A percentile compares a stretch with the other conserved stretches of the same genome.
phyloP scores from a whole-genome alignment of 1,284 basidiomycete species.

The Papiliotrema fonsecae region DNA sequence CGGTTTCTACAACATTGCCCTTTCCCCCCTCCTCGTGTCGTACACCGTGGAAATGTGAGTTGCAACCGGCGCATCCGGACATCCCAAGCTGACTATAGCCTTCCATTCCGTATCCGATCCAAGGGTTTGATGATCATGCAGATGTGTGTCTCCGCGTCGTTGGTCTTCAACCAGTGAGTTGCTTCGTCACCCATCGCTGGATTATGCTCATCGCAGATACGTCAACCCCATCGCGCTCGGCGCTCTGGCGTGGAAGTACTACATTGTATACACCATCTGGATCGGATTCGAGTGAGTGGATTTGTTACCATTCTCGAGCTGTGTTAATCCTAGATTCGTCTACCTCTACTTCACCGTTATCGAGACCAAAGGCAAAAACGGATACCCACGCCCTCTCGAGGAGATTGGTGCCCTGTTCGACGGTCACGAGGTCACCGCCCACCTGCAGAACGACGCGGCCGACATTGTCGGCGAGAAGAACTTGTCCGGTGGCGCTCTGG shows the following conservation, averaged over 20 bases:
- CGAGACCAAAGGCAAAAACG: conserved; percentile 43
- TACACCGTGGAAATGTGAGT: conserved; percentile 53
- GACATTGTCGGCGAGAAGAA: neutral
- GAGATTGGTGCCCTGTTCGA: conserved; percentile 32
- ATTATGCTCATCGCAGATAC: no score
- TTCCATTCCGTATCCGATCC: conserved; percentile 63
- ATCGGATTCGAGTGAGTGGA: conserved; percentile 40
- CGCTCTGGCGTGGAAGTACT: conserved; percentile 62
- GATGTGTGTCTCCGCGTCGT: conserved; percentile 37
- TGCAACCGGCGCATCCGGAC: neutral
- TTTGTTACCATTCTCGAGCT: no score
- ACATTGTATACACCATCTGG: conserved; percentile 22
- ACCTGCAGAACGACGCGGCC: neutral
- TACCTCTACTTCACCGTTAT: conserved; percentile 43
- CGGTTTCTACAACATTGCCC: conserved; percentile 38
- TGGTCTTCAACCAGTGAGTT: conserved; percentile 73
- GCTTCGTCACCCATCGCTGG: no score
- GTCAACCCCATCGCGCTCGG: conserved; percentile 69
- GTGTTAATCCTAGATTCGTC: no score
- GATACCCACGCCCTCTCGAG: conserved; percentile 38
- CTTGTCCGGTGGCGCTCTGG: neutral
- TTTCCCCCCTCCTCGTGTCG: conserved; percentile 45
- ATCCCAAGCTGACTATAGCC: conserved; percentile 5
- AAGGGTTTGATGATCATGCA: conserved; percentile 64
- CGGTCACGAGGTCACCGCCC: conserved; percentile 1